These are phyloP conservation scores for Circinella umbellata DNA, from an alignment of 371 early-diverging fungal species.

Conservation along the genomic window DNA sequence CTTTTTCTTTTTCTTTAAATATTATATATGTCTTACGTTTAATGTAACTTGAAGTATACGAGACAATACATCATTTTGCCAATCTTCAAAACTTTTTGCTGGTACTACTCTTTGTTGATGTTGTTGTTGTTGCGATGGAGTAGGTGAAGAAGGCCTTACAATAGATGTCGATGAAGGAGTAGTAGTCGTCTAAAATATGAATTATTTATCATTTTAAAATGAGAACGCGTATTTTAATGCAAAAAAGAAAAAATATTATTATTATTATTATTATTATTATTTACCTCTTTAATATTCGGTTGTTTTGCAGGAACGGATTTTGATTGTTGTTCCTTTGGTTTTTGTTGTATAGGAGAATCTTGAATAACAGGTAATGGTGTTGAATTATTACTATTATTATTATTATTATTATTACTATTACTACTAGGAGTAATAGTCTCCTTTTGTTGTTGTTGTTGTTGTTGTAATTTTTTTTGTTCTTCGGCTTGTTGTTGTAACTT, in stretches of 20 bases:
- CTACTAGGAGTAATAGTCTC: constrained; percentile 4
- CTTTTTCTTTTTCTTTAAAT: background rate
- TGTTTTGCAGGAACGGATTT: background rate
- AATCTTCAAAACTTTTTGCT: constrained; percentile 75
- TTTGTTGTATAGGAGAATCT: constrained; percentile 4
- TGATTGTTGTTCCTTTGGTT: constrained; percentile 8
- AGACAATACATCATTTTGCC: constrained; percentile 86
- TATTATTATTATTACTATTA: background rate
- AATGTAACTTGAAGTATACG: constrained; percentile 85
- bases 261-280: too few relatives aligned
- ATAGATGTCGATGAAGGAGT: constrained; percentile 7
- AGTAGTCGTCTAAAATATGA: background rate
- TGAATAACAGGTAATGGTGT: constrained; percentile 5
- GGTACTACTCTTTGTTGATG: constrained; percentile 27
- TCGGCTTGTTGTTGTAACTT: constrained; percentile 59
- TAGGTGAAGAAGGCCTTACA: background rate
- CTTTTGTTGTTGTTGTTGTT: constrained; percentile 17
- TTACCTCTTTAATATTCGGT: background rate
- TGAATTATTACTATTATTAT: constrained; percentile 4
- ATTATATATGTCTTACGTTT: constrained; percentile 55
- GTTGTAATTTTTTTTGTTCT: constrained; percentile 22
- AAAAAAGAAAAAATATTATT: too few relatives aligned
- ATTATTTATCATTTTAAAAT: too few relatives aligned
- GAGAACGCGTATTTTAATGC: too few relatives aligned
- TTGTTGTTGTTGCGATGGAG: constrained; percentile 2